Base-by-base conservation (phyloP, 495 filamentous ascomycete genomes). In the Mytilinidion resinicola region DNA sequence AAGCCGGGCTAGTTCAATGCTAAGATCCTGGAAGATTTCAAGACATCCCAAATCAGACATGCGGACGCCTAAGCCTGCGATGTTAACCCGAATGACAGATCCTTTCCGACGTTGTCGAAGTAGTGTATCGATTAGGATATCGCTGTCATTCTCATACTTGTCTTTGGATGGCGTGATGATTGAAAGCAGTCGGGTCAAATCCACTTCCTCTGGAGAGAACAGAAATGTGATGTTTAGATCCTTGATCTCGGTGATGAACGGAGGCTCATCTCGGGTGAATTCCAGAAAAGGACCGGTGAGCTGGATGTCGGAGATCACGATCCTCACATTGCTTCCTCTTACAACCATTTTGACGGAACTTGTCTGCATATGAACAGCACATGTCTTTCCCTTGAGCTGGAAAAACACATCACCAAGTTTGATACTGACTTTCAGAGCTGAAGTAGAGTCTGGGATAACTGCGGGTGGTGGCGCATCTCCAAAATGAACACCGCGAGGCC, bases 61-160 rank as follows among this genome's bases (percentile, higher is more conserved):
- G 0, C 74, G 69, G 21, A 84, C 70, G 49, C 82, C 82, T 20
- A 89, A 64, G 20, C 72, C 78, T n/a, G 79, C 79, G 17, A 93
- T 70, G 4, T 80, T 83, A 20, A 86, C 68, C 38, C 89, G 85
- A 44, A 95, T 78, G 15, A 96, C 86, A n/a, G 86, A 81, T 1
- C 92, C 95, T 69, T 96, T 91, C 64, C 84, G 82, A 53, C 95
- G 77, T 70, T 99, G 95, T n/a, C 88, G 80, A 20, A 97, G 74
- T 1, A 99, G 78, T 0, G 88, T 96, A 59, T 97, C 93, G 10
- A 97, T 78, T 74, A 99, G 83, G 57, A 99, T 96, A 66, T 96
- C 95, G 64, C 96, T 91, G 59, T 91, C 87, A 46, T 87, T 82
- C 55, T 95, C 91, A 65, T 95, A 96, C 61, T 89, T 91, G 70